Conservation (phyloP, 2,329 filamentous ascomycete species). For the Chalara sp. region DNA sequence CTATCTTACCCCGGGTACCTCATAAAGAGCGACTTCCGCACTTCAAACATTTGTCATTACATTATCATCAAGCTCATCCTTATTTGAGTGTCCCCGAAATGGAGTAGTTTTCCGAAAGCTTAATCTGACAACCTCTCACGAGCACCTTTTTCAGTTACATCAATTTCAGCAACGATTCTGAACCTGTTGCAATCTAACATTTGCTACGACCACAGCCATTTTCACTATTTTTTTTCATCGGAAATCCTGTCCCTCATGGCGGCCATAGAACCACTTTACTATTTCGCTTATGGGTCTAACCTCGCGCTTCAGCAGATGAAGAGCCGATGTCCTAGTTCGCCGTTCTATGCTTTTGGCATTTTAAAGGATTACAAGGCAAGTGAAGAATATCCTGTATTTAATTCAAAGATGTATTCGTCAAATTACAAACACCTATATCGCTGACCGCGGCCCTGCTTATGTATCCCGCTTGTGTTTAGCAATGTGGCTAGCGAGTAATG, state of each 20-base stretch:
- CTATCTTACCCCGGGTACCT: no score
- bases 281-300: constrained; percentile 69
- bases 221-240: neutral
- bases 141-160: neutral
- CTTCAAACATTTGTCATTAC: no score
- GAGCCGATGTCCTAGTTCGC: constrained; percentile 48
- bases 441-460: neutral
- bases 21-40: no score
- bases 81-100: no score
- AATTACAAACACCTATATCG: no score
- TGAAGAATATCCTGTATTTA: neutral
- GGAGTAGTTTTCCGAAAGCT: neutral
- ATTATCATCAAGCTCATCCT: no score
- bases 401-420: neutral
- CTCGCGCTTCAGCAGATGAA: constrained; percentile 61
- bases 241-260: neutral
- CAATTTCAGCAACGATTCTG: neutral
- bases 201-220: no score
- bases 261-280: constrained; percentile 30
- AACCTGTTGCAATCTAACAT: no score
- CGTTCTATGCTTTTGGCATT: constrained; percentile 41
- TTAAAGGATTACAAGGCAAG: constrained; percentile 42
- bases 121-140: neutral
- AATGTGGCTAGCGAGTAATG: neutral
- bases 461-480: no score